Conservation (phyloP, 306 rosid species). For the Medicago arabica region DNA sequence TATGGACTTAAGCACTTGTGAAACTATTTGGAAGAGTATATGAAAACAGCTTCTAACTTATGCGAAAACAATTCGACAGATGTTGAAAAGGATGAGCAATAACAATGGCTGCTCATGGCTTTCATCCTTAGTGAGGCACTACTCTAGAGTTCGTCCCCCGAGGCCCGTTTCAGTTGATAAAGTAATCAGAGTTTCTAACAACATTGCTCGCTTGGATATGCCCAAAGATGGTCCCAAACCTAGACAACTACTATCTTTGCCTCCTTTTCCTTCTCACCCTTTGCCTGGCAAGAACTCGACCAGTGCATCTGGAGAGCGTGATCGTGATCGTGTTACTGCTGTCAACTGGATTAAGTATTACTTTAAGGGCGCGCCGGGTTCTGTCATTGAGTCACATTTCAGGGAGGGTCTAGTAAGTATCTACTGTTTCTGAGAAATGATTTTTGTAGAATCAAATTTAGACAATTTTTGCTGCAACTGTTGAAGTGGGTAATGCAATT, state of each 20-base stretch:
- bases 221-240: slow-evolving; percentile 86
- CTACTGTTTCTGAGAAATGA: neutral
- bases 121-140: slow-evolving; percentile 41
- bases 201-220: slow-evolving; percentile 68
- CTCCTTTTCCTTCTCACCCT: slow-evolving; percentile 72
- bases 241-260: slow-evolving; percentile 80
- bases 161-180: slow-evolving; percentile 58
- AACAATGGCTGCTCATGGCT: slow-evolving; percentile 33
- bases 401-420: slow-evolving; percentile 83
- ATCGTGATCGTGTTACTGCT: slow-evolving; percentile 62
- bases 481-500: neutral
- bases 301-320: slow-evolving; percentile 39
- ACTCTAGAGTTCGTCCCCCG: slow-evolving; percentile 71
- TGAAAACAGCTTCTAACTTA: too few relatives aligned
- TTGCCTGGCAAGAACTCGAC: slow-evolving; percentile 62
- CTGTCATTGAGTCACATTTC: slow-evolving; percentile 79
- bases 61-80: neutral
- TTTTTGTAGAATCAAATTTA: too few relatives aligned
- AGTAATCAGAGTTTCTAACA: slow-evolving; percentile 78
- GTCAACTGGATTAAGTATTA: slow-evolving; percentile 88
- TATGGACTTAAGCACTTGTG: too few relatives aligned
- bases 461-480: too few relatives aligned
- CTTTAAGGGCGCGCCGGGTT: slow-evolving; percentile 64
- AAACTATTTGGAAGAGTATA: too few relatives aligned
- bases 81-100: slow-evolving; percentile 40